phyloP scores from a whole-genome alignment of 2,329 filamentous ascomycete species.

The Talaromyces sp. region DNA sequence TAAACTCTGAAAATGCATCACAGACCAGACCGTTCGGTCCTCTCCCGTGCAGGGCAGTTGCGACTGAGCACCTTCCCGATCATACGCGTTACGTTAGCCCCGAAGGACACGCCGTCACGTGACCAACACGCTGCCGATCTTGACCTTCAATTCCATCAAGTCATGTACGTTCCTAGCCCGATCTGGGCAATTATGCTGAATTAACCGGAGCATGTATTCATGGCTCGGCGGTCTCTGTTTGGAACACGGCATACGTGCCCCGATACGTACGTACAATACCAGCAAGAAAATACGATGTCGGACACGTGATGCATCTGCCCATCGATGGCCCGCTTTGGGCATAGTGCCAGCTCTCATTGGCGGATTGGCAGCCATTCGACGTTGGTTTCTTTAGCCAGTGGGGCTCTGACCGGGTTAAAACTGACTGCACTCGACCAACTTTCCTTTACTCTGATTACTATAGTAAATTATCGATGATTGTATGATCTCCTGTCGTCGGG shows the following conservation, averaged over 20 bases:
- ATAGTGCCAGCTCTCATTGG: background rate
- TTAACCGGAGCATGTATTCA: background rate
- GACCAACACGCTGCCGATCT: background rate
- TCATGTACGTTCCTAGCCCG: background rate
- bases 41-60: background rate
- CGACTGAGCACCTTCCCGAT: background rate
- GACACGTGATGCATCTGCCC: slow-evolving; percentile 1
- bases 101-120: background rate
- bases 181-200: background rate
- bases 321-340: background rate
- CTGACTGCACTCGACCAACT: slow-evolving; percentile 8
- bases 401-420: slow-evolving; percentile 5
- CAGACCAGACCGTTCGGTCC: background rate
- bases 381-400: background rate
- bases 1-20: background rate
- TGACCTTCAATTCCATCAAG: background rate
- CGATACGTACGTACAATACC: background rate
- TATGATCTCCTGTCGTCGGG: background rate
- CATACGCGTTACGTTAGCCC: background rate
- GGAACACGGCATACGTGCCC: background rate
- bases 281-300: background rate
- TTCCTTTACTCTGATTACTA: background rate
- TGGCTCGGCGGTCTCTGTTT: background rate
- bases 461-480: background rate
- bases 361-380: background rate